These are phyloP conservation scores for Penicillium sp. DNA, from an alignment of 2,329 filamentous ascomycete species.

Conservation along the genomic window DNA sequence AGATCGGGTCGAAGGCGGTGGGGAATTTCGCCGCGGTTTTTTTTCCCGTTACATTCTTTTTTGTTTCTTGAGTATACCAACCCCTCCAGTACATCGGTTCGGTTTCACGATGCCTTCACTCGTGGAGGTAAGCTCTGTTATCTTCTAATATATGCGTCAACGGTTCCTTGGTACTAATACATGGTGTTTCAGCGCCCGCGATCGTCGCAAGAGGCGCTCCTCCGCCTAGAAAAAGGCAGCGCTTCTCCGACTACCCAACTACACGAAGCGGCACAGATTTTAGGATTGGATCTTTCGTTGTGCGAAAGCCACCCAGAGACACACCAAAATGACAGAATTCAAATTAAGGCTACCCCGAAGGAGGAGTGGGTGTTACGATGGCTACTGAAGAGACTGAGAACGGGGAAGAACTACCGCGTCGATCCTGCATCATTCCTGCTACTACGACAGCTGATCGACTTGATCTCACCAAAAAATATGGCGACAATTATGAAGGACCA, in stretches of 20 bases:
- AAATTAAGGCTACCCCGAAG: constrained; percentile 42
- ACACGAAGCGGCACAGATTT: constrained; percentile 44
- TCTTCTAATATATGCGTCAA: not conserved
- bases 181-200: constrained; percentile 33
- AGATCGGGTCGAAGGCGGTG: constrained; percentile 38
- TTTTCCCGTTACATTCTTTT: constrained; percentile 29
- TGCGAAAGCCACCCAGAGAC: constrained; percentile 33
- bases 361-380: constrained; percentile 69
- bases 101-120: constrained; percentile 35
- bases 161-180: constrained; percentile 8
- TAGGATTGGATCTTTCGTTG: constrained; percentile 40
- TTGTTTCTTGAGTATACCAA: constrained; percentile 11
- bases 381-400: constrained; percentile 62
- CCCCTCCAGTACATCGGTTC: constrained; percentile 14
- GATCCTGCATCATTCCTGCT: constrained; percentile 53
- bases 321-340: constrained; percentile 23
- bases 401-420: constrained; percentile 43
- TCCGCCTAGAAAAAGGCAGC: constrained; percentile 47
- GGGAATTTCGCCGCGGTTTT: constrained; percentile 37
- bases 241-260: constrained; percentile 41
- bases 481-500: constrained; percentile 71
- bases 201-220: constrained; percentile 46
- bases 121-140: constrained; percentile 36
- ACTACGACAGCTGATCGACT: constrained; percentile 64
- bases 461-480: constrained; percentile 69